A percentile compares a stretch with the other conserved stretches of the same genome.
phyloP scores from a whole-genome alignment of 2,329 filamentous ascomycete species.

The Penicillium verrucosum region DNA sequence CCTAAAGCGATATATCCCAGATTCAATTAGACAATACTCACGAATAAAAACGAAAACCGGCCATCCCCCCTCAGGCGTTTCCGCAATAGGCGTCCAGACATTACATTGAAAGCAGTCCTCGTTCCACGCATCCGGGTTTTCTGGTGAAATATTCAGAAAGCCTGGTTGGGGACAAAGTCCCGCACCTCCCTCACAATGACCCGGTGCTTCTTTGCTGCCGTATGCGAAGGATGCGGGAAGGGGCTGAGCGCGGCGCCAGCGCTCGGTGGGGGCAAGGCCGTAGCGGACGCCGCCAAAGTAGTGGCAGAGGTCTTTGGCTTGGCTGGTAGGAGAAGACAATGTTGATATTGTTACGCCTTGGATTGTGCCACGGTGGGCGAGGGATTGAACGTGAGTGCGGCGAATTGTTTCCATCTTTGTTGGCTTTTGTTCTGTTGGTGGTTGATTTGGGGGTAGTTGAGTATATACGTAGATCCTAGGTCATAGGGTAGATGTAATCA shows the following conservation, averaged over 20 bases:
- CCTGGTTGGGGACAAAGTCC: constrained; percentile 52
- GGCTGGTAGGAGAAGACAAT: constrained; percentile 21
- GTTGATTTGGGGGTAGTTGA: neutral
- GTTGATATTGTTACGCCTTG: constrained; percentile 48
- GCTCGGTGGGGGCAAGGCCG: constrained; percentile 49
- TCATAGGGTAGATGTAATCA: neutral
- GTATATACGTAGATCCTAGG: neutral
- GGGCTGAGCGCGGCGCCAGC: constrained; percentile 50
- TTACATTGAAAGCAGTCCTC: constrained; percentile 59
- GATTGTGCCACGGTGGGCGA: constrained; percentile 46
- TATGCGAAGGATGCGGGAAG: constrained; percentile 51
- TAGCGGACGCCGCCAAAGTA: constrained; percentile 58
- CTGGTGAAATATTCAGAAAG: constrained; percentile 25
- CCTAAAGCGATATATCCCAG: too few relatives aligned
- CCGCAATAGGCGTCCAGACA: constrained; percentile 52
- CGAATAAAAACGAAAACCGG: constrained; percentile 59
- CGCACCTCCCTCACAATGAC: constrained; percentile 39
- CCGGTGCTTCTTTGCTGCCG: constrained; percentile 49
- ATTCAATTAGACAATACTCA: constrained; percentile 26
- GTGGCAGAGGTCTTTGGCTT: constrained; percentile 41
- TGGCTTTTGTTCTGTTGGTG: neutral
- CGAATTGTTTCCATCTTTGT: constrained; percentile 26
- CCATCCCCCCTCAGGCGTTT: constrained; percentile 49
- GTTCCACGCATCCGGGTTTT: constrained; percentile 35
- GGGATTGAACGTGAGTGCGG: constrained; percentile 23